Evolutionary conservation across 306 rosid genomes (phyloP), one percentile per base, ranked within the genome.

Genomic region (Lathyrus aphaca): DNA sequence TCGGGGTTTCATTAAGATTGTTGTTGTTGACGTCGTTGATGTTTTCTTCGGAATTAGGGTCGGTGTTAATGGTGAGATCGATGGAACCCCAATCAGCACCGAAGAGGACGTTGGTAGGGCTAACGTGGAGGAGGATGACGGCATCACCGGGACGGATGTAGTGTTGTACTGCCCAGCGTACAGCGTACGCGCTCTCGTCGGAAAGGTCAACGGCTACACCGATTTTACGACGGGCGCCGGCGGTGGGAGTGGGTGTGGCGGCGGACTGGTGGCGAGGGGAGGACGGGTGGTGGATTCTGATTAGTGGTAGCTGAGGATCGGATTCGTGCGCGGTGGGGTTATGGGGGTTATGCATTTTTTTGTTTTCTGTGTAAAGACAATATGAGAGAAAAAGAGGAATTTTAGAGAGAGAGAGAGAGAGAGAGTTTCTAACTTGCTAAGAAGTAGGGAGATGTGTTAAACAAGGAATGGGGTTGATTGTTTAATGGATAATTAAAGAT

Each of bases 71-170:
- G 69, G 96, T 73, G 62, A 86, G 84, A 73, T 91, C 96, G 48
- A 87, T 82, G 46, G 96, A 80, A 48, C 98, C 98, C 98, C 98
- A 94, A n/a, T 94, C 98, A 10, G 98, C 98, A 55, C 98, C 97
- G 79, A 94, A 94, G 32, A 94, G 97, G 13, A 94, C 96, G 35
- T 91, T 80, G 3, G 98, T 94, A 8, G 97, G 88, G 87, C 98
- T 94, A 19, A 94, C 98, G 66, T 94, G 98, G 82, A 94, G 97
- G 80, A 94, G 98, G 58, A 94, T 84, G 17, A 90, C 98, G 18
- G 98, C 98, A 60, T 94, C 98, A 0, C 97, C 98, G 1, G 98
- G 98, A 0, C 99, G 95, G 72, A 94, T 82, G 81, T 94, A 94
- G 77, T 94, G 87, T 45, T 91, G 86, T 5, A 94, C 99, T 21